Percentiles rank a stretch among this genome's conserved stretches.
phyloP scores from a whole-genome alignment of 192 early-diverging fungal species.

The Coemansia sp. region DNA sequence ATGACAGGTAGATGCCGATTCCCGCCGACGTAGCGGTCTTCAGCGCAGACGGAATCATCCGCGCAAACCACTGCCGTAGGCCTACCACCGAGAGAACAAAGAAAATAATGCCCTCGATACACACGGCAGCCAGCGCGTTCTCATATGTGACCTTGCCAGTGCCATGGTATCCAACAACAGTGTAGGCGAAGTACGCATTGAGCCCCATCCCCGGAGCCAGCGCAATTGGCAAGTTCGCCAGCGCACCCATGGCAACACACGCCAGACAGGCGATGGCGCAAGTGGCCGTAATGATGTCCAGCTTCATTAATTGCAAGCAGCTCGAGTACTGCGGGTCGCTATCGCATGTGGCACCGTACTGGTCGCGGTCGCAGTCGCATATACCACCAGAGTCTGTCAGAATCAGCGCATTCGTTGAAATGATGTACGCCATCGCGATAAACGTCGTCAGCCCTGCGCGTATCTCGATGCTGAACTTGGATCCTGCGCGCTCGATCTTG shows the following conservation, averaged over 20 bases:
- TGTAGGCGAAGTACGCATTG: conserved; percentile 83
- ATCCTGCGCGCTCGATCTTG: conserved; percentile 58
- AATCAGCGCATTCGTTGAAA: conserved; percentile 72
- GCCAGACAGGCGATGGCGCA: conserved; percentile 67
- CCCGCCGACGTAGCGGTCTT: conserved; percentile 75
- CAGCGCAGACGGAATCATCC: conserved; percentile 67
- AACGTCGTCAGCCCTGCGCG: conserved; percentile 70
- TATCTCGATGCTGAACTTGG: conserved; percentile 66
- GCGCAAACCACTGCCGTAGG: conserved; percentile 78
- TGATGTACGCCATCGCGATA: conserved; percentile 75
- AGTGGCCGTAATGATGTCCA: conserved; percentile 75
- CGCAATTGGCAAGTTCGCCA: conserved; percentile 77
- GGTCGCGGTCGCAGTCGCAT: conserved; percentile 66
- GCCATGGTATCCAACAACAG: conserved; percentile 78
- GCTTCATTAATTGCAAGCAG: conserved; percentile 64
- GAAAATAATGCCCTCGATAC: conserved; percentile 81
- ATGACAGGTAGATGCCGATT: conserved; percentile 76
- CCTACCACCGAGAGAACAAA: conserved; percentile 73
- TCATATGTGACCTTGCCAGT: conserved; percentile 71
- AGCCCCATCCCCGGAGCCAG: conserved; percentile 84
- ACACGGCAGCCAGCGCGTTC: conserved; percentile 73
- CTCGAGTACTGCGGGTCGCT: conserved; percentile 60
- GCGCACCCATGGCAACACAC: conserved; percentile 63
- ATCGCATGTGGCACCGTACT: conserved; percentile 59
- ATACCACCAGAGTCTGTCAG: conserved; percentile 75